Percentiles rank a stretch among this genome's conserved stretches.
Conservation (phyloP, 192 early-diverging fungal genomes). For the Cladochytrium replicatum region DNA sequence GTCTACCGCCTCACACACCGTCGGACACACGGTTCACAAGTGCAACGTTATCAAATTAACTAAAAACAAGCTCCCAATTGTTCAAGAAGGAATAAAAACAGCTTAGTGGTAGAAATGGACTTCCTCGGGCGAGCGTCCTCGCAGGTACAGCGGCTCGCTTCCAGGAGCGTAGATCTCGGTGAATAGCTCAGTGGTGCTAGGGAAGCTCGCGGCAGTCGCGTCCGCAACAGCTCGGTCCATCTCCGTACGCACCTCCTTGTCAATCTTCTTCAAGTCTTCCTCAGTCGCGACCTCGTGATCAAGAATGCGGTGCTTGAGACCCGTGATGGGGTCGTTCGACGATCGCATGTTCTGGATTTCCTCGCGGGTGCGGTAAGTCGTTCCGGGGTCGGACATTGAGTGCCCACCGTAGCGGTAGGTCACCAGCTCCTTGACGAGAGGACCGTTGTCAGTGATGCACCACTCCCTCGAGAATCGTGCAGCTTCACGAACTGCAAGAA, state of each 20-base stretch:
- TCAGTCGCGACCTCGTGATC: conserved; percentile 62
- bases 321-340: conserved; percentile 86
- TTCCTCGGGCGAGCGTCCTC: conserved; percentile 80
- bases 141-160: conserved; percentile 55
- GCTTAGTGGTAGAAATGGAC: conserved; percentile 44
- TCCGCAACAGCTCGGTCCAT: conserved; percentile 80
- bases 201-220: conserved; percentile 71
- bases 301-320: conserved; percentile 74
- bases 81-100: too few relatives aligned
- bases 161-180: conserved; percentile 77
- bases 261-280: conserved; percentile 85
- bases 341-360: conserved; percentile 98
- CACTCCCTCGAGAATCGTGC: conserved; percentile 76
- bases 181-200: conserved; percentile 58
- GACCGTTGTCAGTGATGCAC: conserved; percentile 72
- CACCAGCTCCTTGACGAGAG: conserved; percentile 87
- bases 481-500: conserved; percentile 83
- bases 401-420: conserved; percentile 99
- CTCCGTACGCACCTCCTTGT: conserved; percentile 77
- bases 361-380: conserved; percentile 97
- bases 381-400: conserved; percentile 99
- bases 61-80: too few relatives aligned
- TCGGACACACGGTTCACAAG: too few relatives aligned
- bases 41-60: too few relatives aligned
- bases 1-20: too few relatives aligned